phyloP scores from a whole-genome alignment of 116 monocot genomes.

The Dioscorea cayenensis region DNA sequence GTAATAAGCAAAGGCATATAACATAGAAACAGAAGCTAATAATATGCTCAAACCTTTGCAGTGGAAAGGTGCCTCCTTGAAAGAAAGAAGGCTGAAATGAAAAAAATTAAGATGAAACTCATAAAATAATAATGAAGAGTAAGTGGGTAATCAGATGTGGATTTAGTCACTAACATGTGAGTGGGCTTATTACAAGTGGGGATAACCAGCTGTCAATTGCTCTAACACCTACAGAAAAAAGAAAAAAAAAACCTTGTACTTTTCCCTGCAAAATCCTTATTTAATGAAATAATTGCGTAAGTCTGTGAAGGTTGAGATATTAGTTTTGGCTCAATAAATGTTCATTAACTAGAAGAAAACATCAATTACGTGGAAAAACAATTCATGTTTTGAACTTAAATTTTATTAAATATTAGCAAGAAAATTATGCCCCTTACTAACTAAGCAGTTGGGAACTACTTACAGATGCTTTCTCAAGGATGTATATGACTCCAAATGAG shows the following conservation, averaged over 20 bases:
- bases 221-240: conserved; percentile 48
- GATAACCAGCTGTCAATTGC: conserved; percentile 54
- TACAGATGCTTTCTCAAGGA: conserved; percentile 77
- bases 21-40: conserved; percentile 49
- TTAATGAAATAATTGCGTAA: conserved; percentile 47
- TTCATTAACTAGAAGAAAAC: too few relatives aligned
- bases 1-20: conserved; percentile 5
- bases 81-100: conserved; percentile 60
- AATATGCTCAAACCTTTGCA: conserved; percentile 73
- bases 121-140: too few relatives aligned
- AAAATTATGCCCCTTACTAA: background rate
- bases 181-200: conserved; percentile 61
- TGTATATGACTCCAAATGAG: conserved; percentile 66
- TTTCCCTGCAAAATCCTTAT: conserved; percentile 44
- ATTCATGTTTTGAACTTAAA: too few relatives aligned
- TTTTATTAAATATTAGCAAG: too few relatives aligned
- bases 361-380: too few relatives aligned
- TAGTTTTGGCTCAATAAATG: background rate
- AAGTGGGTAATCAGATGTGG: too few relatives aligned
- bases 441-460: conserved; percentile 10
- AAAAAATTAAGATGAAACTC: too few relatives aligned
- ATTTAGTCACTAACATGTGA: conserved; percentile 51
- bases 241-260: conserved; percentile 74
- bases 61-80: conserved; percentile 55
- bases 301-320: conserved; percentile 30